phyloP scores from a whole-genome alignment of 208 protist genomes.

The Crithidia mellificae region DNA sequence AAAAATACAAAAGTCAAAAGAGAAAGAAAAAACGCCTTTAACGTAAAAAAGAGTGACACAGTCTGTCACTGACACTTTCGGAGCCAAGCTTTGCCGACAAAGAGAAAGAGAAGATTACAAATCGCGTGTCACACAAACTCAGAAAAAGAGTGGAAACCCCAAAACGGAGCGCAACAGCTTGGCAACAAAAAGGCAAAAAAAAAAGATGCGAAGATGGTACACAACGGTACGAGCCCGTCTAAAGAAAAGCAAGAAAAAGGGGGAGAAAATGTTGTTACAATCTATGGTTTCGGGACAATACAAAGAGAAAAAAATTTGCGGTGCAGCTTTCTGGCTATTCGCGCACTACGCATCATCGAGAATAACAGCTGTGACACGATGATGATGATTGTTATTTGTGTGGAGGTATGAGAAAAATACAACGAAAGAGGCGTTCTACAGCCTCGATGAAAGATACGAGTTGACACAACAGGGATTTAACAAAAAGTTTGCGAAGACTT shows the following conservation, averaged over 20 bases:
- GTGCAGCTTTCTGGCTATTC: not conserved
- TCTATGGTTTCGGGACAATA: constrained; percentile 12
- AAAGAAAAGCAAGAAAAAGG: constrained; percentile 16
- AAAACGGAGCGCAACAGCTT: not conserved
- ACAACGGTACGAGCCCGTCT: constrained; percentile 1
- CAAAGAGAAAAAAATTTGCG: not conserved
- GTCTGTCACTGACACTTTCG: too few species aligned
- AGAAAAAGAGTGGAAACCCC: too few species aligned
- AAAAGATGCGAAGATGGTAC: constrained; percentile 8
- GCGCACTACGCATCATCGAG: too few species aligned
- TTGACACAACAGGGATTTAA: too few species aligned
- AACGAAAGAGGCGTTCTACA: too few species aligned
- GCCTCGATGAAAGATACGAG: too few species aligned
- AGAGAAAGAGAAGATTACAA: too few species aligned
- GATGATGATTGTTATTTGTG: too few species aligned
- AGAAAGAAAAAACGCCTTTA: constrained; percentile 10
- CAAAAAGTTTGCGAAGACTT: not conserved
- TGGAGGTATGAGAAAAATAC: too few species aligned
- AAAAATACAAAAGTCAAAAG: not conserved
- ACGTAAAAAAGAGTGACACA: not conserved
- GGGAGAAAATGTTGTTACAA: constrained; percentile 15
- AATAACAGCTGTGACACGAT: not conserved
- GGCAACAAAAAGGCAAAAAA: constrained; percentile 11
- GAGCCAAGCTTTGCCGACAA: too few species aligned
- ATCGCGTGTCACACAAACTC: too few species aligned